Evolutionary conservation across 2,329 filamentous ascomycete genomes (phyloP).

Genomic region (Pseudofabraea citricarpa): DNA sequence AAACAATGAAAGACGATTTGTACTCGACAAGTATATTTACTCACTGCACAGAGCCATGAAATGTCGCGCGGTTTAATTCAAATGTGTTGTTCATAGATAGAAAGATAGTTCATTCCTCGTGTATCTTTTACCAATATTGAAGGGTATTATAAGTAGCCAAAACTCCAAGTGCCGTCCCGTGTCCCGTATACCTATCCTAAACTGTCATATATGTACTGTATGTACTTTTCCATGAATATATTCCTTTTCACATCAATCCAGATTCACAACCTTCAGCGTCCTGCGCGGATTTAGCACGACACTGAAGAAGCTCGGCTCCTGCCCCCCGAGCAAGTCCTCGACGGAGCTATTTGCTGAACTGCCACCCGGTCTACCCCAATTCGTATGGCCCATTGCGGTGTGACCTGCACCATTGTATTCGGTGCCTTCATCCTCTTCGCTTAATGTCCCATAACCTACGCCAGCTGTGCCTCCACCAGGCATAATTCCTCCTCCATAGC

Average conservation of each 20-base stretch:
- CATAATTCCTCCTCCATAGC: constrained; percentile 18
- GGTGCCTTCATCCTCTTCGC: constrained; percentile 24
- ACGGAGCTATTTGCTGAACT: constrained; percentile 32
- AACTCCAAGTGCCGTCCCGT: no score
- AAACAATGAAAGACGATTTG: no score
- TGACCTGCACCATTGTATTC: constrained; percentile 16
- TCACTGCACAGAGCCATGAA: no score
- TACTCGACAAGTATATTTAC: no score
- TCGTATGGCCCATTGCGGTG: constrained; percentile 14
- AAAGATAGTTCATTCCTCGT: no score
- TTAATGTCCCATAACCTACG: constrained; percentile 17
- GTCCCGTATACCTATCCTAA: no score
- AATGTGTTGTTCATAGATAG: no score
- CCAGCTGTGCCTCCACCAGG: constrained; percentile 8
- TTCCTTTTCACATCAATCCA: constrained; percentile 14
- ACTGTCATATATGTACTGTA: no score
- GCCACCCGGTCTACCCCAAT: constrained; percentile 29
- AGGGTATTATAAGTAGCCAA: no score
- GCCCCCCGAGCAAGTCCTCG: constrained; percentile 54
- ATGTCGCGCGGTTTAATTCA: no score
- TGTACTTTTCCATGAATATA: no score
- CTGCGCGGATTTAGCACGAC: constrained; percentile 64
- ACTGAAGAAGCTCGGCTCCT: constrained; percentile 68
- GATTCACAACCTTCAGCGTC: constrained; percentile 65
- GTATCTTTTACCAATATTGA: no score